Base-by-base conservation (phyloP, 192 early-diverging fungal species). In the Backusella luteola region DNA sequence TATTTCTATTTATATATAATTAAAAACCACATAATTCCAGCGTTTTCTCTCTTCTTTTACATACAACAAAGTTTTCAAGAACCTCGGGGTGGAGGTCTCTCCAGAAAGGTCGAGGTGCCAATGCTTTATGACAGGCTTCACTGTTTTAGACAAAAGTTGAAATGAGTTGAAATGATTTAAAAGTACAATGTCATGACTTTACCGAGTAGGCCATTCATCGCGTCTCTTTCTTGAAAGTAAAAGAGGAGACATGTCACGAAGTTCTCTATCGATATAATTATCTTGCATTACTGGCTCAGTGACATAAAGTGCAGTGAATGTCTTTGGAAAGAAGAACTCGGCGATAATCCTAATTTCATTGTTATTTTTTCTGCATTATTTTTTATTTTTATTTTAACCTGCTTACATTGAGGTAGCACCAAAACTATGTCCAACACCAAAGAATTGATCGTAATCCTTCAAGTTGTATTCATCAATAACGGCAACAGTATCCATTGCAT, bases 351-450 rank as follows among this genome's bases (percentile, higher is more conserved):
- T 77, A 73, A 1, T 29, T 29, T 56, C 29, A 3, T 29, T 29
- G n/a, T 3, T 9, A 35, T 41, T 38, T 38, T 46, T 17, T 49
- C 29, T 21, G 39, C 19, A 21, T 49, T 49, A n/a, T 42, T 35
- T 17, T 32, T 15, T 15, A 32, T 21, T 32, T 19, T 29, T 35
- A 4, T 21, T 23, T 29, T 56, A 26, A 14, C 11, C 2, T 1
- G 34, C 76, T 56, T 71, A 82, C 83, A 73, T 80, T 21, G 63
- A 36, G 53, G 77, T 80, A 2, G 74, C 83, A 14, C 82, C 84
- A 73, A 88, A 85, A 75, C 85, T 89, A 80, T 92, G 91, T 1
- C 91, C 91, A 66, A 92, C 49, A 36, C 87, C 89, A 46, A 89
- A 71, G 38, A 90, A 32, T n/a, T 74, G 56, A 19, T 66, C 29